Evolutionary conservation across 805 yeast species (phyloP).

Genomic region (Teunomyces cretensis): DNA sequence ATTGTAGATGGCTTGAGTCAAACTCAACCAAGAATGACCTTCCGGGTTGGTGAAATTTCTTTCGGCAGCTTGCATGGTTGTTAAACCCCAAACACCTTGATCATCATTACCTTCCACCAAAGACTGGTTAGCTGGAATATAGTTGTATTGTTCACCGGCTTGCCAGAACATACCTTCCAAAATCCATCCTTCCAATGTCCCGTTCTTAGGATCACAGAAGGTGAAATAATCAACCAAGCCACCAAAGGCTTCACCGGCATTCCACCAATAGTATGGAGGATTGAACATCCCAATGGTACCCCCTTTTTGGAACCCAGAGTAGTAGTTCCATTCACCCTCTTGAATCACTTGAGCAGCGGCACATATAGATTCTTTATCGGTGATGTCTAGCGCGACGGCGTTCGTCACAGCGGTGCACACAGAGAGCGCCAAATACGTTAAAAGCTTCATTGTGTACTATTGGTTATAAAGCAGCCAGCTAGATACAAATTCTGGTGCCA

Average conservation of each 20-base stretch:
- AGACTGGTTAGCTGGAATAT: conserved; percentile 47
- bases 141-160: conserved; percentile 40
- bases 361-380: conserved; percentile 39
- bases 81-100: conserved; percentile 54
- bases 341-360: conserved; percentile 35
- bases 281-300: conserved; percentile 49
- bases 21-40: conserved; percentile 73
- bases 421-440: neutral
- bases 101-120: conserved; percentile 52
- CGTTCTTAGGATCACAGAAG: conserved; percentile 36
- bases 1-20: conserved; percentile 88
- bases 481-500: neutral
- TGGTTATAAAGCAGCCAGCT: neutral
- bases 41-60: conserved; percentile 50
- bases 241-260: conserved; percentile 53
- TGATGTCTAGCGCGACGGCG: conserved; percentile 40
- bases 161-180: conserved; percentile 44
- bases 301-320: conserved; percentile 40
- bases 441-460: conserved; percentile 1
- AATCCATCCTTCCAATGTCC: conserved; percentile 27
- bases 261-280: conserved; percentile 53
- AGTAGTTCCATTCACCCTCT: conserved; percentile 46
- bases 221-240: conserved; percentile 42
- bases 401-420: neutral
- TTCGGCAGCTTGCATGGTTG: conserved; percentile 48